Conservation (phyloP, 306 rosid species). For the Fragaria vesca region DNA sequence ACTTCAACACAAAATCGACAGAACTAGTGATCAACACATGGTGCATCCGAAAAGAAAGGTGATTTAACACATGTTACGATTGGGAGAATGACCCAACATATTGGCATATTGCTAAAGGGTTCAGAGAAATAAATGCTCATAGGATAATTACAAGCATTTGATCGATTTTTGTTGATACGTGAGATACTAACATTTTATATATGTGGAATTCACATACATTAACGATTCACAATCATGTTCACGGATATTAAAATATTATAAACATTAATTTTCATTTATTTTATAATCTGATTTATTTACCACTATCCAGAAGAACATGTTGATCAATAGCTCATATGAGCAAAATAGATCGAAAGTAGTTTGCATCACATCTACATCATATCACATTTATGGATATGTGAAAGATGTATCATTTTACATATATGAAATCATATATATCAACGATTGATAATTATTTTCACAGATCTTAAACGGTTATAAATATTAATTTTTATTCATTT, state of each 20-base stretch:
- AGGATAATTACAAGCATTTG: neutral
- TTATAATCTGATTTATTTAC: no score
- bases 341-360: no score
- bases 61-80: neutral
- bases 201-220: neutral
- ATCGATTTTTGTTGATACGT: no score
- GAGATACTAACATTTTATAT: neutral
- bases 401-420: neutral
- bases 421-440: neutral
- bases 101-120: neutral
- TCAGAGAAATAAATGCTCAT: neutral
- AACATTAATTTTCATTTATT: no score
- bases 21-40: constrained; percentile 1
- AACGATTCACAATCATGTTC: neutral
- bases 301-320: no score
- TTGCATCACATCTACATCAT: no score
- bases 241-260: neutral
- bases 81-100: neutral
- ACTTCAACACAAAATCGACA: neutral
- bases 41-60: neutral
- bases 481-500: neutral
- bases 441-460: neutral
- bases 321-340: no score
- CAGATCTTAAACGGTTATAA: neutral
- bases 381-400: no score